phyloP scores from a whole-genome alignment of 192 early-diverging fungal species.

The Rhizoclosmatium globosum region DNA sequence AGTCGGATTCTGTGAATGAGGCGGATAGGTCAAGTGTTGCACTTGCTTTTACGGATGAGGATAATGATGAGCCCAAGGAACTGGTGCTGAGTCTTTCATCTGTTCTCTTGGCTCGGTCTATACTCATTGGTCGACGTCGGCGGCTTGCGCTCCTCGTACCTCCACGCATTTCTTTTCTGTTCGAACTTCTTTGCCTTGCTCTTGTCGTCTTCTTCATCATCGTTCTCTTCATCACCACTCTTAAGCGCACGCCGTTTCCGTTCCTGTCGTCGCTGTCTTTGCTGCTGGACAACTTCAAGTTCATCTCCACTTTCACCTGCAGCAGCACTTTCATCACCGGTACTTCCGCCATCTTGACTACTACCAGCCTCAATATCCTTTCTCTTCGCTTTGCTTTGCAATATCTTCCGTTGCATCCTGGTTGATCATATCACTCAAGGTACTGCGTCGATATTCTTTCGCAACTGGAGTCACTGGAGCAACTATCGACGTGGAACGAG shows the following conservation, averaged over 20 bases:
- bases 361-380: neutral
- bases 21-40: neutral
- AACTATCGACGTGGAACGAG: too few relatives aligned
- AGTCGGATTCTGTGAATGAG: neutral
- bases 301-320: neutral
- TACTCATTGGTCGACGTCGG: too few relatives aligned
- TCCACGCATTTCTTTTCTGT: conserved; percentile 9
- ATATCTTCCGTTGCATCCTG: neutral
- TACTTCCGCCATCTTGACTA: neutral
- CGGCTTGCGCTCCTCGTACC: neutral
- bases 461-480: too few relatives aligned
- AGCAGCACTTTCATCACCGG: conserved; percentile 18
- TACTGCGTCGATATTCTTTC: too few relatives aligned
- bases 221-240: neutral
- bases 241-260: neutral
- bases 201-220: neutral
- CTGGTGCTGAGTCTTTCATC: neutral
- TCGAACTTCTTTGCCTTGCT: neutral
- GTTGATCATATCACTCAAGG: too few relatives aligned
- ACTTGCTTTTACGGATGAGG: neutral
- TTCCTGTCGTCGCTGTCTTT: conserved; percentile 1
- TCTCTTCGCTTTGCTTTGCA: neutral
- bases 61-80: neutral
- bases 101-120: neutral
- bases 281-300: neutral